Conservation (phyloP, 306 rosid species). For the Dryas alaskensis region DNA sequence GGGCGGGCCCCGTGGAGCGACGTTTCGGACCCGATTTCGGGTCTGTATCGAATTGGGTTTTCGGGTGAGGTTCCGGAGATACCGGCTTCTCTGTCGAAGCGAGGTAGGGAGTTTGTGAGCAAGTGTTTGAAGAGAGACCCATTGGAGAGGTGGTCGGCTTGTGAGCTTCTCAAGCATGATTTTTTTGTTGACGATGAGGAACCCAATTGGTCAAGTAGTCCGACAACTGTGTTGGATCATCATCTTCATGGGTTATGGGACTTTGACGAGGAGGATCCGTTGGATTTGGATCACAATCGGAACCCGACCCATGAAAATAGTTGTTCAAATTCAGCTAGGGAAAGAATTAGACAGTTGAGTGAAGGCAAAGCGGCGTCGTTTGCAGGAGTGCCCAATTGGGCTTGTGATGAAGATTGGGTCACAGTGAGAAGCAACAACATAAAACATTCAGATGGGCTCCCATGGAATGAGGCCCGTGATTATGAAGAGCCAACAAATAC, state of each 20-base stretch:
- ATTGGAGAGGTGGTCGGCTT: conserved; percentile 61
- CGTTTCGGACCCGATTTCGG: conserved; percentile 50
- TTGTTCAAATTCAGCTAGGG: conserved; percentile 26
- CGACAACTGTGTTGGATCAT: conserved; percentile 56
- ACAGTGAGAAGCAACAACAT: conserved; percentile 54
- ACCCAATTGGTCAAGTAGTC: conserved; percentile 33
- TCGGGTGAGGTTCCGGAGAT: conserved; percentile 56
- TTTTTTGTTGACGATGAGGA: conserved; percentile 38
- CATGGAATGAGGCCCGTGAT: conserved; percentile 2
- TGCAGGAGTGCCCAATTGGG: conserved; percentile 38
- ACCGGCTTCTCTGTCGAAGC: conserved; percentile 52
- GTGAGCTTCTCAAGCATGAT: conserved; percentile 60
- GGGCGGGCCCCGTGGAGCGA: conserved; percentile 62
- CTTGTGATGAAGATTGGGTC: conserved; percentile 50
- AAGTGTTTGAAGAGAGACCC: conserved; percentile 65
- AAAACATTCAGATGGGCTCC: neutral
- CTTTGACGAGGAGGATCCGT: conserved; percentile 17
- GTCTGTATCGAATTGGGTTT: conserved; percentile 57
- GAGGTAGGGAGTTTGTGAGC: conserved; percentile 67
- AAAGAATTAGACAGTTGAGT: conserved; percentile 50
- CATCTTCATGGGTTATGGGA: conserved; percentile 41
- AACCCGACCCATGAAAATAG: conserved; percentile 22
- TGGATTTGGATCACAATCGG: conserved; percentile 20
- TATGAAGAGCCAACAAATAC: neutral
- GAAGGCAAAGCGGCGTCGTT: conserved; percentile 13